These are phyloP conservation scores for Magnusiomyces magnusii DNA, from an alignment of 1,139 yeast genomes.

Conservation along the genomic window DNA sequence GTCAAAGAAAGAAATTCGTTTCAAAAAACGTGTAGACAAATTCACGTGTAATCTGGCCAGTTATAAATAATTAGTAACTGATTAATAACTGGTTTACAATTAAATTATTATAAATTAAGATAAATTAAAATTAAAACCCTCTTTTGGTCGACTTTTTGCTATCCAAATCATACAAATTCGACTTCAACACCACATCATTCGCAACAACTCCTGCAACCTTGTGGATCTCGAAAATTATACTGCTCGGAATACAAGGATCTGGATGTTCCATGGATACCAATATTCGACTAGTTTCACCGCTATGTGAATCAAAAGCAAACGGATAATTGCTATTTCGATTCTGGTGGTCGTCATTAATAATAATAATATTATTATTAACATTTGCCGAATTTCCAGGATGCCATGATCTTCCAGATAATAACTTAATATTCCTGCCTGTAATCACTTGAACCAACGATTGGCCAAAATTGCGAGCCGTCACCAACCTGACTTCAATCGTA, in stretches of 20 bases:
- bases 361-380: not conserved
- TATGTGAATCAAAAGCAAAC: not conserved
- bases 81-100: no score
- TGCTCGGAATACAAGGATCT: not conserved
- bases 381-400: not conserved
- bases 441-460: constrained; percentile 15
- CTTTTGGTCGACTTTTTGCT: not conserved
- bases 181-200: not conserved
- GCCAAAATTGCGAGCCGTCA: constrained; percentile 11
- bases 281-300: not conserved
- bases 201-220: not conserved
- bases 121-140: no score
- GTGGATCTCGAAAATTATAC: not conserved
- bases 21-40: no score
- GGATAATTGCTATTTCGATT: not conserved
- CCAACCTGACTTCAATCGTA: constrained; percentile 12
- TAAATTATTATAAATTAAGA: no score
- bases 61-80: no score
- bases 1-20: no score
- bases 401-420: constrained; percentile 4
- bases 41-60: no score
- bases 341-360: not conserved
- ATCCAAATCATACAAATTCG: constrained; percentile 1
- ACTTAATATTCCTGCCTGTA: constrained; percentile 14
- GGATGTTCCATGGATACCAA: constrained; percentile 3